Evolutionary conservation across 2,329 filamentous ascomycete genomes (phyloP).

Genomic region (Lachnellula subtilissima): DNA sequence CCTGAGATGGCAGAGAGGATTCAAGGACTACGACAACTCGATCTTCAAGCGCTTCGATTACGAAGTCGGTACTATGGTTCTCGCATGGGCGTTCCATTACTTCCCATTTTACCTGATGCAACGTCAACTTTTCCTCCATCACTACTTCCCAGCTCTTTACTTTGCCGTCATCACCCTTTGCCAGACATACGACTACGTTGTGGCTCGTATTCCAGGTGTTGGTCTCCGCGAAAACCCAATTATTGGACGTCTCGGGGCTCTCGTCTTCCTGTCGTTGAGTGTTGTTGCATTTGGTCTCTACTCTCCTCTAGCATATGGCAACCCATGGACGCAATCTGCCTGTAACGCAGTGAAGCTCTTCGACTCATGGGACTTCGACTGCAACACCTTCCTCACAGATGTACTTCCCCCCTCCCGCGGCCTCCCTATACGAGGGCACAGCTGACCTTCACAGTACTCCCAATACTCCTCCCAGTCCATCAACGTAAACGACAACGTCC

Average conservation of each 20-base stretch:
- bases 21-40: constrained; percentile 73
- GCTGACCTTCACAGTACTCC: constrained; percentile 30
- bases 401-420: constrained; percentile 56
- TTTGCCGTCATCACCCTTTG: constrained; percentile 87
- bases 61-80: constrained; percentile 82
- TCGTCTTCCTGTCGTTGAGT: constrained; percentile 68
- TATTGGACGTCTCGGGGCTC: constrained; percentile 69
- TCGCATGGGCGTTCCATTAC: constrained; percentile 97
- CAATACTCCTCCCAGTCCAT: constrained; percentile 31
- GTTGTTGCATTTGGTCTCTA: constrained; percentile 78
- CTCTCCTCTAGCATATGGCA: constrained; percentile 86
- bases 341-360: constrained; percentile 87
- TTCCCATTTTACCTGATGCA: constrained; percentile 99
- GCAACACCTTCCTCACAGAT: constrained; percentile 82
- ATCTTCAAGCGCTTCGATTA: constrained; percentile 98
- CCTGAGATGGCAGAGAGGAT: constrained; percentile 92
- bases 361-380: constrained; percentile 93
- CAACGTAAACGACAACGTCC: constrained; percentile 22
- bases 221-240: constrained; percentile 65
- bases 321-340: constrained; percentile 83
- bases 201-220: constrained; percentile 64
- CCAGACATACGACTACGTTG: constrained; percentile 82
- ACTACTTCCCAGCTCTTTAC: constrained; percentile 96
- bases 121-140: constrained; percentile 95
- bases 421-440: constrained; percentile 18